Base-by-base conservation (phyloP, 495 filamentous ascomycete species). In the Penicillium verhagenii region DNA sequence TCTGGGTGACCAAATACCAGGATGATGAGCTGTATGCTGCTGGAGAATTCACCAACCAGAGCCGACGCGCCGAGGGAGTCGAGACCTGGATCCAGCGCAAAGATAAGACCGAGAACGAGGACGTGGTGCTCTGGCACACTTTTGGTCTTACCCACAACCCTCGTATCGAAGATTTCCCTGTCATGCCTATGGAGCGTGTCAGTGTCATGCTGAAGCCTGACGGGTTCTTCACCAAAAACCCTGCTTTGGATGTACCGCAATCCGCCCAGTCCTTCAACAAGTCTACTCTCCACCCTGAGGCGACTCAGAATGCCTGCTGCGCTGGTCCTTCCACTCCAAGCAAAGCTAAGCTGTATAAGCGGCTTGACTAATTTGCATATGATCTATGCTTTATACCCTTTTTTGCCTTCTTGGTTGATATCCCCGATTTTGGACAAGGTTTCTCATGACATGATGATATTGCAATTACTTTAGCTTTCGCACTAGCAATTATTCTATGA, bases 31-130 rank as follows among this genome's bases (percentile, higher is more conserved):
- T 95, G 4, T 96, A 84, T 64, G 84, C 92, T 0, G 91, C 86
- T 7, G 92, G 92, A 6, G 81, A 86, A 64, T 96, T 91, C 69
- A 96, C 92, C 3, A 96, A 95, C 64, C 92, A 96, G 73, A 87
- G 83, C 31, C 75, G 81, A 25, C 82, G 82, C 14, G 88, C 87
- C 0, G 62, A 73, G 9, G 82, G 82, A 4, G 80, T 85, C 5
- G 74, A 83, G 33, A 69, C 72, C 0, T 84, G 79, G 78, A 78
- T 80, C 0, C 63, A 68, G 20, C 69, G 82, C 8, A 72, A 73
- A 5, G 82, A 85, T 9, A 64, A 68, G 26, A 79, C 78, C 9
- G 68, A 71, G 20, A 80, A 83, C 47, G 69, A 73, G 14, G 78
- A 84, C 38, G 68, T 83, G n/a, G 80, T 85, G 7, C 67, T 85